These are phyloP conservation scores for Sclerotinia trifoliorum DNA, from an alignment of 2,329 filamentous ascomycete genomes.

Conservation along the genomic window DNA sequence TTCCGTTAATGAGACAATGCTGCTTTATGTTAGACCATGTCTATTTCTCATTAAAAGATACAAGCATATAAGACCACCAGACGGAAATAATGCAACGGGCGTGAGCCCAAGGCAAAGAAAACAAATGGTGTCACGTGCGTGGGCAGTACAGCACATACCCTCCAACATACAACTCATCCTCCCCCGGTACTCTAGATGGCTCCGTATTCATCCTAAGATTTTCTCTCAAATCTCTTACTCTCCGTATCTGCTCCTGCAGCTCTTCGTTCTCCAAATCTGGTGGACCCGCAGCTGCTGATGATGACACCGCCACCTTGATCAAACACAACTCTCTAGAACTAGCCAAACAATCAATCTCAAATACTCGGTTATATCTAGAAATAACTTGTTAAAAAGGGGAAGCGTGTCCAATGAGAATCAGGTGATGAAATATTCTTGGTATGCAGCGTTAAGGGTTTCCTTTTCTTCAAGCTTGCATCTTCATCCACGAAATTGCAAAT, in stretches of 20 bases:
- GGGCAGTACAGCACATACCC: conserved; percentile 57
- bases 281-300: neutral
- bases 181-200: conserved; percentile 66
- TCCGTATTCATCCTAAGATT: conserved; percentile 44
- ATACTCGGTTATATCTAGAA: neutral
- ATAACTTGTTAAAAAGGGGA: neutral
- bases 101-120: conserved; percentile 35
- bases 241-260: conserved; percentile 11
- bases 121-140: conserved; percentile 38
- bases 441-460: conserved; percentile 7
- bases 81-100: conserved; percentile 1
- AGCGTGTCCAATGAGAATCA: neutral
- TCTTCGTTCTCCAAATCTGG: neutral
- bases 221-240: conserved; percentile 6
- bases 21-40: conserved; percentile 43
- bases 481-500: conserved; percentile 2
- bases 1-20: conserved; percentile 72
- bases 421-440: conserved; percentile 11
- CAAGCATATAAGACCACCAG: conserved; percentile 6
- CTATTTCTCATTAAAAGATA: neutral
- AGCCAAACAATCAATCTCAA: conserved; percentile 11
- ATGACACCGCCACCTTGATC: conserved; percentile 7
- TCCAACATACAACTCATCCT: conserved; percentile 73
- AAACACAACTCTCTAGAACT: neutral
- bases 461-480: conserved; percentile 5